Percentiles rank a stretch among this genome's conserved stretches.
phyloP scores from a whole-genome alignment of 2,329 filamentous ascomycete species.

The Xylaria sp. region DNA sequence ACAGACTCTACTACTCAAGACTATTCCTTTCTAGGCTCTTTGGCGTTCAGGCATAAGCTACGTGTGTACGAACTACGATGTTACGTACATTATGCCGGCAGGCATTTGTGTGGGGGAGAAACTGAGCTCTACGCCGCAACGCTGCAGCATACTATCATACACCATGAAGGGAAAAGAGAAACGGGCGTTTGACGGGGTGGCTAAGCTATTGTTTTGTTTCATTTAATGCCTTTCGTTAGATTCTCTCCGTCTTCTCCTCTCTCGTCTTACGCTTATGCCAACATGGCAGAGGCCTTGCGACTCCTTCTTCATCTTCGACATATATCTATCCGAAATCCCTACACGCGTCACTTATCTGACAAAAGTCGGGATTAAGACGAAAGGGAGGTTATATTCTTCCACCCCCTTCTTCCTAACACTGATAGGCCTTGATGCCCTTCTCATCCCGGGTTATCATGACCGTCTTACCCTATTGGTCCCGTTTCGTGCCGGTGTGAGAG shows the following conservation, averaged over 20 bases:
- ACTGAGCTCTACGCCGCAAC: conserved; percentile 19
- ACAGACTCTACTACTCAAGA: neutral
- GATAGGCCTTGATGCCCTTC: neutral
- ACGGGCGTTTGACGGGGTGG: conserved; percentile 3
- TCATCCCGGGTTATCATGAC: neutral
- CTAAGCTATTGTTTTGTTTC: conserved; percentile 7
- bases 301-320: conserved; percentile 3
- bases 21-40: conserved; percentile 17
- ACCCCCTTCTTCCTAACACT: neutral
- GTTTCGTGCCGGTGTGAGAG: neutral
- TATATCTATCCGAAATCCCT: neutral
- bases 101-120: conserved; percentile 6
- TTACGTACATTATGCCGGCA: conserved; percentile 9
- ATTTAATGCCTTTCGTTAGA: neutral
- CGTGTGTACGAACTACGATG: conserved; percentile 10
- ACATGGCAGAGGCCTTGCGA: neutral
- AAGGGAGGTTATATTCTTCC: conserved; percentile 3
- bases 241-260: neutral
- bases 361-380: neutral
- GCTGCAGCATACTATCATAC: conserved; percentile 1
- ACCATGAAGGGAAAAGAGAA: neutral
- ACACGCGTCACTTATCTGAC: conserved; percentile 4
- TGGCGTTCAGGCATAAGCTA: conserved; percentile 22
- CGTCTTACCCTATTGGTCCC: neutral
- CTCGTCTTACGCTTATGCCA: neutral